Evolutionary conservation across 2,329 filamentous ascomycete species (phyloP), one percentile per base, ranked within the genome.

Genomic region (Colletotrichum sp.): DNA sequence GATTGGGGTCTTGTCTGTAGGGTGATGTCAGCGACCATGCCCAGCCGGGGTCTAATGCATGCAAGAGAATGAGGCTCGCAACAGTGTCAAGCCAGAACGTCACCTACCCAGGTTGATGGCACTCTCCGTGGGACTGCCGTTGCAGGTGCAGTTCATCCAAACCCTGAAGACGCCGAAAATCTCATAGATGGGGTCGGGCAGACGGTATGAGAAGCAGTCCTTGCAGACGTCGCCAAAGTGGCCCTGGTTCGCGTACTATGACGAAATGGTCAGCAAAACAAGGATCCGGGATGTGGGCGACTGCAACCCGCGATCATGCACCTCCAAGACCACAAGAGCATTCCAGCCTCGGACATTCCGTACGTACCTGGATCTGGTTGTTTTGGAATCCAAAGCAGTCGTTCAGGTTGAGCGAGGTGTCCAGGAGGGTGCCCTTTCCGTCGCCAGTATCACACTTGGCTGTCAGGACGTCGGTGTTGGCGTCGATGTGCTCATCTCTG

Each of bases 221-320:
- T 67, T 63, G 78, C 82, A 85, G 68, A 78, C 80, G 18, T 82
- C 81, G 16, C 79, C 77, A 21, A 76, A 76, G 32, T 78, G 68
- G 44, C 77, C 78, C 13, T 72, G 68, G 66, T 49, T 72, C 36
- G 21, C 36, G 49, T 44, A 75, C 69, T 77, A n/a, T 12, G 34
- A 60, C 16, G 18, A 13, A 68, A n/a, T 12, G 6, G 71, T 34
- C 30, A 72, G 44, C 21, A 28, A 62, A 62, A 30, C 59, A 30
- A 21, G 28, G 59, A 62, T 30, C 64, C 65, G 65, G 44, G 49
- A 68, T 57, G 65, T 68, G 65, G 65, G 65, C n/a, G 10, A 44
- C 64, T 39, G 44, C 39, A 30, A 32, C 26, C 63, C 34, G 34
- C 12, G 24, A 49, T 26, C 24, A 26, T 21, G 65, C 59, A 32